Percentiles rank a stretch among this genome's conserved stretches.
These are phyloP conservation scores for Psilocybe cyanescens DNA, from an alignment of 768 basidiomycete species.

Conservation along the genomic window DNA sequence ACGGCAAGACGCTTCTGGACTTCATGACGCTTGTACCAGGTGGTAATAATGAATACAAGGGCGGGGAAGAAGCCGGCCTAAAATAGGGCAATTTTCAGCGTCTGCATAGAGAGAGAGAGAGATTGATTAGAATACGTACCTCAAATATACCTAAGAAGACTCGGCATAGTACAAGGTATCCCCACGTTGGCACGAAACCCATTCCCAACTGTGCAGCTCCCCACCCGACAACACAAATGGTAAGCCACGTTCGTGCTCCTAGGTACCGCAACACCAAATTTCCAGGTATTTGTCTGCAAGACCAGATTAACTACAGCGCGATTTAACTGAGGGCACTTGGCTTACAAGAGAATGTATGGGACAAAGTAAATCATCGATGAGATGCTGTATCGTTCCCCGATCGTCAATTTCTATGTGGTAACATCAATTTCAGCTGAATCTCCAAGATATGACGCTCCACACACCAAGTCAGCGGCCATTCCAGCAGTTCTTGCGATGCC, in stretches of 20 bases:
- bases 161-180: constrained; percentile 28
- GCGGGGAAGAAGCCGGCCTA: constrained; percentile 23
- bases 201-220: constrained; percentile 35
- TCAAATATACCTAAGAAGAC: constrained; percentile 34
- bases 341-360: constrained; percentile 40
- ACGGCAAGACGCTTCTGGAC: constrained; percentile 27
- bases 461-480: constrained; percentile 38
- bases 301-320: not conserved
- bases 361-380: constrained; percentile 39
- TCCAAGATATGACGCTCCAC: constrained; percentile 7
- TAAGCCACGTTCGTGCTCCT: constrained; percentile 31
- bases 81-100: not conserved
- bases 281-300: constrained; percentile 34
- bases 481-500: constrained; percentile 39
- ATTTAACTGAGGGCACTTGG: not conserved
- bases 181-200: constrained; percentile 35
- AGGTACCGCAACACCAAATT: constrained; percentile 30
- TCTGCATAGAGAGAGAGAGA: not conserved
- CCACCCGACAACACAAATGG: constrained; percentile 32
- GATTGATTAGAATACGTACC: constrained; percentile 18
- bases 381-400: constrained; percentile 37
- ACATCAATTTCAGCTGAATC: not conserved
- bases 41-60: constrained; percentile 24
- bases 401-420: constrained; percentile 5
- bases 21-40: constrained; percentile 28